Evolutionary conservation across 306 rosid species (phyloP).

Genomic region (Cicer cuneatum): DNA sequence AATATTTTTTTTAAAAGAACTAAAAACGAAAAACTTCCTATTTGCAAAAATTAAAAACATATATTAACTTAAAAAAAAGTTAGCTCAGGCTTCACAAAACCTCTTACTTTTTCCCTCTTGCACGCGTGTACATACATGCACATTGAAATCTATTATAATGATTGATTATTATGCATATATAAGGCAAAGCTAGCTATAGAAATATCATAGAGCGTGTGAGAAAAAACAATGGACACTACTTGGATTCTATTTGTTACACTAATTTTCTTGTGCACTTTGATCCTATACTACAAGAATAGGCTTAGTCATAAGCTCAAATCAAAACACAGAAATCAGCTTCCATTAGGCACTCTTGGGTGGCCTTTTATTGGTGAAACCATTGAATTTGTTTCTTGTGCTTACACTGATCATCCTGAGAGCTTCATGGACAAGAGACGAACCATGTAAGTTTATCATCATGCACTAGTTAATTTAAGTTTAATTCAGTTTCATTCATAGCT

Average conservation of each 20-base stretch:
- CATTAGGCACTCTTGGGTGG: constrained; percentile 88
- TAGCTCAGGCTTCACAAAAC: constrained; percentile 35
- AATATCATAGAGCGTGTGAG: constrained; percentile 43
- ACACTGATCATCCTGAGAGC: constrained; percentile 88
- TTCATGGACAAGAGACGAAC: constrained; percentile 79
- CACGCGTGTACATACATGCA: constrained; percentile 63
- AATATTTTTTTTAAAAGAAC: not conserved
- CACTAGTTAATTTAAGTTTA: constrained; percentile 4
- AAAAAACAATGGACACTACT: constrained; percentile 65
- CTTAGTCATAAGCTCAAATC: constrained; percentile 52
- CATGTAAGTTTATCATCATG: constrained; percentile 57
- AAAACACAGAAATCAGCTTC: constrained; percentile 57
- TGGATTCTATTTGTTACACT: constrained; percentile 63
- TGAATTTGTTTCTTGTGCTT: constrained; percentile 80
- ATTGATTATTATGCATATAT: constrained; percentile 58
- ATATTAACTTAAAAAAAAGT: not conserved
- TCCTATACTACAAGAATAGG: constrained; percentile 58
- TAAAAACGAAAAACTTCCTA: not conserved
- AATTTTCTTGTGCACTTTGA: constrained; percentile 51
- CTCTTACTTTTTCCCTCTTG: constrained; percentile 45
- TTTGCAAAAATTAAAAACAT: not conserved
- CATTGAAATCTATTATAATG: constrained; percentile 52
- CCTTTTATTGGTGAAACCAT: constrained; percentile 92
- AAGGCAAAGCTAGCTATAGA: constrained; percentile 51
- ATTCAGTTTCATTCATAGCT: constrained; percentile 7